Evolutionary conservation across 2,329 filamentous ascomycete genomes (phyloP), one percentile per base, ranked within the genome.

Genomic region (Lecanosticta acicola): DNA sequence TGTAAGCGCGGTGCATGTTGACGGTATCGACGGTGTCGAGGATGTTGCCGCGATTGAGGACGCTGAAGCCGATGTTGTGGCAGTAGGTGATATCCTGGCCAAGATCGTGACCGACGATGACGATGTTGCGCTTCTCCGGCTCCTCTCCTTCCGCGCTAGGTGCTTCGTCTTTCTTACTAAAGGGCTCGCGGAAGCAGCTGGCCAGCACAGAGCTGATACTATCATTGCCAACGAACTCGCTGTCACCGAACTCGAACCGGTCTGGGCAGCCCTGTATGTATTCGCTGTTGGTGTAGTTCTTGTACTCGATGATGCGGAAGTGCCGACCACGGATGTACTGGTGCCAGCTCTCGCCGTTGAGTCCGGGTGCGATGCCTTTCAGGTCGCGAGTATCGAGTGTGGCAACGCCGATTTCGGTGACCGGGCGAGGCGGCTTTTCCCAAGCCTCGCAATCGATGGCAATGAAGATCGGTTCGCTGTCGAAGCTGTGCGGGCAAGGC

Each of bases 381-480:
- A 88, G 65, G 41, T 79, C 74, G 16, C 69, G 64, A 1, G 85
- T 89, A 62, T 97, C 89, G 0, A 97, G 72, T 2, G 83, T 82
- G 1, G 87, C 83, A 33, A 98, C 73, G 1, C 93, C 93, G 32
- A 98, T 75, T 65, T 98, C 93, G 0, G 90, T 94, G 48, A 97
- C 76, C 10, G 78, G 71, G 26, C 74, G 70, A 10, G 80, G 77
- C 36, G 78, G 72, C 17, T 69, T 68, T 64, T 98, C 93, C 47
- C 83, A 87, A 1, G 84, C 81, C 66, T 98, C 93, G 24, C 93
- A 71, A 58, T 98, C 93, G 36, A 97, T 73, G 51, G 78, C 81
- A 48, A 95, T 72, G 56, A 96, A 84, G 5, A 94, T 74, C 0
- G 80, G 74, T n/a, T 74, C 70, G 9, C 66, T 59, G 20, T 81